Evolutionary conservation across 345 rosid genomes (phyloP), one percentile per base, ranked within the genome.

Genomic region (Salix brachista): DNA sequence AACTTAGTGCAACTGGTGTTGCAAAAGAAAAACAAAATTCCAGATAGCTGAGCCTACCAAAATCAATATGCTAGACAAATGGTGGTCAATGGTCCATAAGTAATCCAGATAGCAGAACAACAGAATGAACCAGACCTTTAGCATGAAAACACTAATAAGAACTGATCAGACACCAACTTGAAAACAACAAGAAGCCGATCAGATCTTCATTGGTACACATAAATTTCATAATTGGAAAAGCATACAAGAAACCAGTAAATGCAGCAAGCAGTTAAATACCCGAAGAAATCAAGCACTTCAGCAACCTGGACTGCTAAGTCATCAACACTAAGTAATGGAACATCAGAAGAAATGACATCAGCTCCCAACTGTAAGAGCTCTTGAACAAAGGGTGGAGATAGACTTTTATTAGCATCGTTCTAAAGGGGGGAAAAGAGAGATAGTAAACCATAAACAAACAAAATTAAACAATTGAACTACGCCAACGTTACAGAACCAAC

Each of bases 301-400:
- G 84, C 87, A 39, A 89, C 89, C 81, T 89, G 93, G 67, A 88
- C 88, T 7, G 88, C 90, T 3, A 88, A 79, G 81, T 89, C 91
- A 72, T 85, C 91, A n/a, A 88, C 89, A 37, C 81, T 82, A 26
- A 89, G 91, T 72, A 88, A 52, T 1, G 91, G 91, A 73, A 39
- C 72, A 65, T 88, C 90, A 11, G 87, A 80, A 78, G 85, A 80
- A 76, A 88, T 88, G 64, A 76, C 89, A 75, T 84, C 86, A 77
- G 91, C 93, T 78, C 90, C 93, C 65, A 88, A 85, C 93, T 88
- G 90, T 88, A 86, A 80, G 71, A 83, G 74, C 88, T 82, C 89
- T 89, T 89, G 73, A 82, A 36, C 82, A 84, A 84, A 78, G 58
- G 86, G 76, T 71, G 67, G 50, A 77, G 28, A 81, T 37, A 72